Conservation (phyloP, 2,329 filamentous ascomycete species). For the Fusarium odoratissimum region DNA sequence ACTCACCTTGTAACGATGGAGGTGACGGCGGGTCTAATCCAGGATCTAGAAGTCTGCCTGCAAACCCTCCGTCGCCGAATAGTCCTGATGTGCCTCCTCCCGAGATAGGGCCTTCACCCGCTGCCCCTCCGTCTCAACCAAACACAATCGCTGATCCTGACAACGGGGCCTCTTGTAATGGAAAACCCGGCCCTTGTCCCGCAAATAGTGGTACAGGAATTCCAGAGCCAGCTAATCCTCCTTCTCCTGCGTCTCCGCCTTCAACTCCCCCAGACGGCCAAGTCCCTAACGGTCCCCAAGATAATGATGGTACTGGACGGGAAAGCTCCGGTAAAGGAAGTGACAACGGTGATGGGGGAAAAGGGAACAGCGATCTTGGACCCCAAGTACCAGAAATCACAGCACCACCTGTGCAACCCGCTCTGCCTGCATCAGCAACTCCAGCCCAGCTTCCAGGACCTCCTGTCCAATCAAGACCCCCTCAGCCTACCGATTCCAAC, state of each 20-base stretch:
- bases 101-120: neutral
- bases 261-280: neutral
- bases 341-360: neutral
- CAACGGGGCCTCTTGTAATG: neutral
- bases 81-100: neutral
- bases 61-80: neutral
- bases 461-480: neutral
- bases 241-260: neutral
- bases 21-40: neutral
- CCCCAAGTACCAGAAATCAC: neutral
- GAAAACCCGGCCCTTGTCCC: neutral
- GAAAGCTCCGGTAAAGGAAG: neutral
- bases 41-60: neutral
- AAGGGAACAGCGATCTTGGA: neutral
- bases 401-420: neutral
- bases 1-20: neutral
- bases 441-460: neutral
- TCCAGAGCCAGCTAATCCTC: neutral
- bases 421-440: neutral
- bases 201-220: neutral
- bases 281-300: neutral
- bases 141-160: neutral
- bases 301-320: neutral
- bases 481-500: neutral
- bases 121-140: neutral